Conservation (phyloP, 768 basidiomycete genomes). For the Bullera alba region DNA sequence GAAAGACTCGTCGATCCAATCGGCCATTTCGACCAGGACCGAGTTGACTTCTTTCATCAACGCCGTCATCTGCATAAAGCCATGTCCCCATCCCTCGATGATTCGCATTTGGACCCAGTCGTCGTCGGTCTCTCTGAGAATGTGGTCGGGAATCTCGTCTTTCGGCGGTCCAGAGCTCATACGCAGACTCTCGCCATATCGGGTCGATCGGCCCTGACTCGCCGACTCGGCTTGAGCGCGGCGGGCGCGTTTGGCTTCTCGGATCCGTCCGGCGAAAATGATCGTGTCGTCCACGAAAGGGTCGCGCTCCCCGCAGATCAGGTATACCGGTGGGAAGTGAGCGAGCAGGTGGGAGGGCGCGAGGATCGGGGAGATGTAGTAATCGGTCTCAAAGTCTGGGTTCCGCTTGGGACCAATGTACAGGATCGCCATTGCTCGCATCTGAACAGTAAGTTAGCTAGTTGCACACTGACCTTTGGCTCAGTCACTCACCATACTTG, state of each 20-base stretch:
- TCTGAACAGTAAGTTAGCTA: no score
- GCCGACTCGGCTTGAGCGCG: conserved; percentile 64
- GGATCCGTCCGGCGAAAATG: conserved; percentile 88
- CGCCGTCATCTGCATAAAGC: conserved; percentile 88
- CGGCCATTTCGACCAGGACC: conserved; percentile 73
- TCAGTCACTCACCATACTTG: conserved; percentile 73
- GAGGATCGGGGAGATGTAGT: conserved; percentile 90
- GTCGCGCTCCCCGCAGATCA: conserved; percentile 85
- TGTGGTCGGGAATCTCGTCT: conserved; percentile 30
- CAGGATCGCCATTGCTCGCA: conserved; percentile 98
- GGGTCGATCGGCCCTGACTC: conserved; percentile 58
- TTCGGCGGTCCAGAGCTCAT: conserved; percentile 47
- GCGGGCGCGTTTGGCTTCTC: conserved; percentile 84
- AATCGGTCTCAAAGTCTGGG: conserved; percentile 91
- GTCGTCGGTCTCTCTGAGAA: conserved; percentile 59
- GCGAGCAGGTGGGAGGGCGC: conserved; percentile 75
- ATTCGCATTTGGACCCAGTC: conserved; percentile 87
- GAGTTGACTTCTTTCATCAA: conserved; percentile 73
- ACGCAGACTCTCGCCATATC: conserved; percentile 57
- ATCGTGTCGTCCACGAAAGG: conserved; percentile 97
- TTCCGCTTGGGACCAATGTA: conserved; percentile 90
- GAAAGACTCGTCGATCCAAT: conserved; percentile 85
- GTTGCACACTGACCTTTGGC: no score
- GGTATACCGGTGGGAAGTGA: conserved; percentile 84
- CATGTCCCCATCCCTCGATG: conserved; percentile 95